These are phyloP conservation scores for Paraphoma chrysanthemicola DNA, from an alignment of 2,329 filamentous ascomycete genomes.

Conservation along the genomic window DNA sequence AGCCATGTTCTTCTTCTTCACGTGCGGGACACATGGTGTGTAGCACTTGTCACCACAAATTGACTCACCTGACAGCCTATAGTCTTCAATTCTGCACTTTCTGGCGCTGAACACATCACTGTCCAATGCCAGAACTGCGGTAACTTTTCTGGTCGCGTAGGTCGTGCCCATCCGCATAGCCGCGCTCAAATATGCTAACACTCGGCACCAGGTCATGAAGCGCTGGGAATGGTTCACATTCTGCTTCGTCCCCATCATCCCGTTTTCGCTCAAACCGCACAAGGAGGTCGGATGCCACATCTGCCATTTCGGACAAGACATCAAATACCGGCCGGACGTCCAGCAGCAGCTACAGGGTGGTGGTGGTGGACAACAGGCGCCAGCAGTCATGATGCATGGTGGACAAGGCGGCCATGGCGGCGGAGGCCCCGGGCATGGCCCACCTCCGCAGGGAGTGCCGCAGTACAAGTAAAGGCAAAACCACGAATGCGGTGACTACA, in stretches of 20 bases:
- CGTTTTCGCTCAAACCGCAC: slow-evolving; percentile 65
- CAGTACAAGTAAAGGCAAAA: slow-evolving; percentile 24
- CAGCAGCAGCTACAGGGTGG: slow-evolving; percentile 35
- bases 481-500: not conserved
- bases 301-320: slow-evolving; percentile 75
- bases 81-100: slow-evolving; percentile 56
- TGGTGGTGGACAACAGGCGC: slow-evolving; percentile 8
- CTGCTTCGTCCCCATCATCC: slow-evolving; percentile 77
- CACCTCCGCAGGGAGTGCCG: slow-evolving; percentile 27
- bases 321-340: slow-evolving; percentile 53
- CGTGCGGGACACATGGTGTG: slow-evolving; percentile 58
- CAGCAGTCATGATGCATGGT: slow-evolving; percentile 35
- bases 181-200: not conserved
- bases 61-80: not conserved
- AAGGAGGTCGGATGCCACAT: slow-evolving; percentile 75
- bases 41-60: not conserved
- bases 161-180: slow-evolving; percentile 1
- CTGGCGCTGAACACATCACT: slow-evolving; percentile 58
- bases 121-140: slow-evolving; percentile 62
- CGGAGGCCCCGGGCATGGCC: slow-evolving; percentile 6
- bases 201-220: slow-evolving; percentile 13
- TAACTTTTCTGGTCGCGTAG: slow-evolving; percentile 54
- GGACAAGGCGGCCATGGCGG: slow-evolving; percentile 28
- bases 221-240: slow-evolving; percentile 73
- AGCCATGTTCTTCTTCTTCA: slow-evolving; percentile 58